Evolutionary conservation across 1,284 basidiomycete species (phyloP), one percentile per base, ranked within the genome.

Genomic region (Schizophyllum amplum): DNA sequence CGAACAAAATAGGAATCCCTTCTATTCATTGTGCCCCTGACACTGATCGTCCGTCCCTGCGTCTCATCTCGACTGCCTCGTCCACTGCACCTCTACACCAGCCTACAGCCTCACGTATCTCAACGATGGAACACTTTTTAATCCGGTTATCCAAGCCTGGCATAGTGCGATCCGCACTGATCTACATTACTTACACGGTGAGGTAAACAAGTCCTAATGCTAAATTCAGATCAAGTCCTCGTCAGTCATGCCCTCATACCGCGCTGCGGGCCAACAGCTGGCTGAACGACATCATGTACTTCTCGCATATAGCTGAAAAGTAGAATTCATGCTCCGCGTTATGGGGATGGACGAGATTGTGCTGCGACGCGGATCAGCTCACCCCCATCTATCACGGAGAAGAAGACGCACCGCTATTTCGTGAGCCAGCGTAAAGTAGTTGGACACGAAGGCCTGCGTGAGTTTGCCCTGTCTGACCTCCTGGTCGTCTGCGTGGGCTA

Each of bases 261-360:
- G 6, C 27, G 13, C 33, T 42, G 17, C 33, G 33, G 2, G 33
- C 33, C 33, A 42, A 9, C 33, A 42, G 17, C 33, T 42, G 33
- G 17, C 33, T 42, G 33, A 42, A 42, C 11, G 33, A 42, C 58
- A 72, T 61, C 23, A 82, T 61, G 60, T 79, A 73, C 47, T 75
- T 80, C 70, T 97, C 92, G 60, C 90, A 90, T 21, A 98, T 90
- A 5, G 89, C 86, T 26, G 92, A 92, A 66, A 97, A 95, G 70
- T 94, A 97, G 70, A 96, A 98, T 64, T 94, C 92, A 66, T 96
- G 93, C 67, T 91, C 88, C 4, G 88, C 86, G 64, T 90, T 90
- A 64, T 91, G 88, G 0, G 81, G 79, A 52, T 84, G 77, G 17
- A 92, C 87, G 1, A 93, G 74, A 64, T 94, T 94, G 69, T 94